Evolutionary conservation across 2,329 filamentous ascomycete genomes (phyloP), one percentile per base, ranked within the genome.

Genomic region (Pyricularia sp.): DNA sequence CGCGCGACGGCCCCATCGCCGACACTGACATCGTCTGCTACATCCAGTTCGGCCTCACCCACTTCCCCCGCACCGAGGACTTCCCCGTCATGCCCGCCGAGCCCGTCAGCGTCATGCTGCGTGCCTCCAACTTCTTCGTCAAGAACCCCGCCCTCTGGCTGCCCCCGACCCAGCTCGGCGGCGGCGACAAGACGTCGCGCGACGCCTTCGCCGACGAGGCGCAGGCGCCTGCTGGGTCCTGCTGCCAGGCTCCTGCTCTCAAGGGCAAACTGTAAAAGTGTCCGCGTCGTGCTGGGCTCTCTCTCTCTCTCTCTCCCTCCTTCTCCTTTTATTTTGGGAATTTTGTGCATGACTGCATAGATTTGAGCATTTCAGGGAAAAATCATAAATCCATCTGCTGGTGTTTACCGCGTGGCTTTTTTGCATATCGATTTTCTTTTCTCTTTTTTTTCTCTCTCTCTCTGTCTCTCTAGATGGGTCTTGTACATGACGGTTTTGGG

Each of bases 11-110:
- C n/a, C 9, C 59, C 11, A 28, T 63, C 25, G 59, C 28, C 69
- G 84, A 88, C 70, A 81, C 82, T 4, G 85, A 88, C 73, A 79
- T 88, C 20, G 85, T 88, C 3, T 78, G 86, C 67, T 88, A 82
- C 70, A 76, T 87, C 23, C 85, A 88, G 72, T 85, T 87, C 36
- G 76, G 76, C 23, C 71, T 73, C 7, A 72, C 72, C 72, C 72
- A 74, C 12, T 74, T 74, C 70, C 73, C 73, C 68, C 68, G 73
- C n/a, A 73, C 72, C 61, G 73, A 74, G 63, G 69, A 73, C 75
- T 92, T 87, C 77, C 89, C 90, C 6, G 81, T 92, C 72, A 92
- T 92, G 89, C 89, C 89, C 2, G 87, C 87, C 0, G 86, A 88
- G 78, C 88, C 88, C 0, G 90, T 92, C 86, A 88, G 83, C 2